phyloP scores from a whole-genome alignment of 106 monocot genomes.

The Acorus gramineus region DNA sequence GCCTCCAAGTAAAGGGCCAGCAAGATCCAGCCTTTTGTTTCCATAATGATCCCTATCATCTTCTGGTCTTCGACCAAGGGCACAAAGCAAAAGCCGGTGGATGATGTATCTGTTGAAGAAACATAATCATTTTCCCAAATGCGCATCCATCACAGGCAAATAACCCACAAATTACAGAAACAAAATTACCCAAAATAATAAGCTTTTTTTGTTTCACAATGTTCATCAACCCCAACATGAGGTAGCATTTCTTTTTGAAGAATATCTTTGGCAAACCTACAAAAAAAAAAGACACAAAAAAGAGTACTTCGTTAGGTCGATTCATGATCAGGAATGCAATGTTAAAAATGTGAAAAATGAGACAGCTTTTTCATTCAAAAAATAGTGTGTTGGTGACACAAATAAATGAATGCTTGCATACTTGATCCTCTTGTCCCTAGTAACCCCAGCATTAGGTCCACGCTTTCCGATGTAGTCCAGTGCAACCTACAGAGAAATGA shows the following conservation, averaged over 20 bases:
- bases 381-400: neutral
- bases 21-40: slow-evolving; percentile 95
- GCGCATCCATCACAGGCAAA: neutral
- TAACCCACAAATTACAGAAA: neutral
- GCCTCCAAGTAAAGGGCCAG: slow-evolving; percentile 95
- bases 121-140: neutral
- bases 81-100: slow-evolving; percentile 86
- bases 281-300: neutral
- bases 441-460: slow-evolving; percentile 93
- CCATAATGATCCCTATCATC: slow-evolving; percentile 99
- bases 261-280: slow-evolving; percentile 91
- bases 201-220: slow-evolving; percentile 98
- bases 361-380: slow-evolving; percentile 6
- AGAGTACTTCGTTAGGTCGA: no score
- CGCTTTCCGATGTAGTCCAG: slow-evolving; percentile 98
- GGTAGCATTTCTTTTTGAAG: slow-evolving; percentile 99
- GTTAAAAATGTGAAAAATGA: neutral
- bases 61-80: slow-evolving; percentile 89
- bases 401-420: slow-evolving; percentile 17
- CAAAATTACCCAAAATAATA: slow-evolving; percentile 86
- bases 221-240: slow-evolving; percentile 96
- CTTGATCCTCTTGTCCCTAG: slow-evolving; percentile 97
- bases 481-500: slow-evolving; percentile 49
- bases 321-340: no score
- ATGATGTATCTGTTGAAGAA: slow-evolving; percentile 72